Evolutionary conservation across 768 basidiomycete species (phyloP).

Genomic region (Xerocomus potaroensis): DNA sequence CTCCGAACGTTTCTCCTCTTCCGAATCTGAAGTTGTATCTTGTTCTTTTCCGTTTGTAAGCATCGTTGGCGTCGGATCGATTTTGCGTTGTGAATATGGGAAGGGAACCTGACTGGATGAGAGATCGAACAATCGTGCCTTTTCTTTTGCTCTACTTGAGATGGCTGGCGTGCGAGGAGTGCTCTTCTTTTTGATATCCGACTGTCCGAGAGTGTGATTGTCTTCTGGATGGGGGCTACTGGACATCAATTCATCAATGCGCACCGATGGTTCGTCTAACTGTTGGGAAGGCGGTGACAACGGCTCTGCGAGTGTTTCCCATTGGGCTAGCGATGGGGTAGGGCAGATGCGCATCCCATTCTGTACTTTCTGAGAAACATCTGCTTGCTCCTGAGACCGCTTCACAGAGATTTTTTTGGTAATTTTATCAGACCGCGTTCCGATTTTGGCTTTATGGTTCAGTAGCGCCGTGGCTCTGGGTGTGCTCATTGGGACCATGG

Average conservation of each 20-base stretch:
- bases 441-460: slow-evolving; percentile 1
- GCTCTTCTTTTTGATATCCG: slow-evolving; percentile 11
- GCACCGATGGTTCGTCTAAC: slow-evolving; percentile 24
- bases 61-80: slow-evolving; percentile 4
- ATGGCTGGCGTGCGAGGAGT: background rate
- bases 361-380: background rate
- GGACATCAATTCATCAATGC: slow-evolving; percentile 32
- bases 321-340: slow-evolving; percentile 17
- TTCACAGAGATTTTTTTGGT: slow-evolving; percentile 16
- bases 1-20: slow-evolving; percentile 16
- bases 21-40: slow-evolving; percentile 27
- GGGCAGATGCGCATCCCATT: background rate
- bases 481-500: slow-evolving; percentile 7
- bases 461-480: slow-evolving; percentile 2
- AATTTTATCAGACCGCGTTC: background rate
- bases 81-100: slow-evolving; percentile 47
- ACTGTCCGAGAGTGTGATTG: background rate
- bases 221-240: slow-evolving; percentile 26
- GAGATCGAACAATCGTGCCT: slow-evolving; percentile 43
- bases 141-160: background rate
- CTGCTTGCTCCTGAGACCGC: background rate
- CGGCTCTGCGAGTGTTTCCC: slow-evolving; percentile 30
- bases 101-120: slow-evolving; percentile 51
- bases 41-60: slow-evolving; percentile 34
- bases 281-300: slow-evolving; percentile 26